phyloP scores from a whole-genome alignment of 495 filamentous ascomycete species.

The Margaritispora aquatica region DNA sequence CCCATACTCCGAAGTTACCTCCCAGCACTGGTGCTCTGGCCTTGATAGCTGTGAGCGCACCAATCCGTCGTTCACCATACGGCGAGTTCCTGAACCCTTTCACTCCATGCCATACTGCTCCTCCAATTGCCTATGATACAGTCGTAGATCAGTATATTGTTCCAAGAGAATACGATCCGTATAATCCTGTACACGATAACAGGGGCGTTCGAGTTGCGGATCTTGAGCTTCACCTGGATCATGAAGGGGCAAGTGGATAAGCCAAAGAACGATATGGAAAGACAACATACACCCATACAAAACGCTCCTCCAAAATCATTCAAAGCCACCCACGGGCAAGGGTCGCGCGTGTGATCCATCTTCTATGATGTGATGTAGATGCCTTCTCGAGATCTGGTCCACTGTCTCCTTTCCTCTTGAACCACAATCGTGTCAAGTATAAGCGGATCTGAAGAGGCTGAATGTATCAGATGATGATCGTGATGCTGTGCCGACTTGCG shows the following conservation, averaged over 20 bases:
- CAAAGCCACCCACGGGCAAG: slow-evolving; percentile 92
- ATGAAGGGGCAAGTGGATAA: background rate
- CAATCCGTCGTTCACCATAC: slow-evolving; percentile 92
- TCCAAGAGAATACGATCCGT: background rate
- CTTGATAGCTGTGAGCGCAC: slow-evolving; percentile 95
- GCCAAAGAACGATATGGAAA: background rate
- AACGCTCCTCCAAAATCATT: slow-evolving; percentile 98
- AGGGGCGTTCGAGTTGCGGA: background rate
- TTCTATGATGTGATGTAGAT: slow-evolving; percentile 20
- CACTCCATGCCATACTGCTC: slow-evolving; percentile 94
- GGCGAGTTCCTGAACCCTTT: slow-evolving; percentile 89
- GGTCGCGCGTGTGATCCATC: slow-evolving; percentile 82
- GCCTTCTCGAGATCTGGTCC: background rate
- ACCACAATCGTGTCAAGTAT: background rate
- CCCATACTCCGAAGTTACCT: slow-evolving; percentile 98
- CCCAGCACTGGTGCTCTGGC: slow-evolving; percentile 91
- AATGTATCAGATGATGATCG: background rate
- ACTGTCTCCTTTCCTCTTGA: background rate
- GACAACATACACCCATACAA: slow-evolving; percentile 79
- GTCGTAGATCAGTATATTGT: background rate
- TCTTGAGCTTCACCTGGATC: background rate
- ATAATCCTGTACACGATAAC: background rate
- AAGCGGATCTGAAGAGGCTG: background rate
- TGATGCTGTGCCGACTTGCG: background rate
- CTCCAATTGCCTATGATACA: slow-evolving; percentile 70